These are phyloP conservation scores for Apiospora pterosperma DNA, from an alignment of 2,329 filamentous ascomycete species.

Conservation along the genomic window DNA sequence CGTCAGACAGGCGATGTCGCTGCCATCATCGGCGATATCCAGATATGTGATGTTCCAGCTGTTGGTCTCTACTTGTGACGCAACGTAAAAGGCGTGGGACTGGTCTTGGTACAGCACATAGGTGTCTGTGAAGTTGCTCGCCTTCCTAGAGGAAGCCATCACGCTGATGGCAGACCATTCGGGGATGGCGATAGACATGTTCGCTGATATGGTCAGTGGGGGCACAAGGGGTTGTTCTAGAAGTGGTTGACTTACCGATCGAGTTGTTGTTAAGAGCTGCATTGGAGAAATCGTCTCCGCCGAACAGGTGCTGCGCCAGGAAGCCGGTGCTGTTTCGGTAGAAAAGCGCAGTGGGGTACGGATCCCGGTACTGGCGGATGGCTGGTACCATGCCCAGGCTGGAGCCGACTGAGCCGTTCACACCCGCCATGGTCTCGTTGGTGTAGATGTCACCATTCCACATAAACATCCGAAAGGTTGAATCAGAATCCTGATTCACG, in stretches of 20 bases:
- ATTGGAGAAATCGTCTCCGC: background rate
- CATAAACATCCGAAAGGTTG: constrained; percentile 12
- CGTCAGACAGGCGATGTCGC: constrained; percentile 17
- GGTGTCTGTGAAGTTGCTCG: constrained; percentile 15
- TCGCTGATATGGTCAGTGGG: background rate
- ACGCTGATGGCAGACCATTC: constrained; percentile 16
- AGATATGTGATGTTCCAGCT: constrained; percentile 16
- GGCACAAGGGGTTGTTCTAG: background rate
- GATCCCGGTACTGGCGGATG: background rate
- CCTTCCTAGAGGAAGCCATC: constrained; percentile 12
- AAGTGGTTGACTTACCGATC: background rate
- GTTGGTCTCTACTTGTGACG: constrained; percentile 13
- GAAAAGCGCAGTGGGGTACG: constrained; percentile 3
- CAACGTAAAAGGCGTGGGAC: constrained; percentile 13
- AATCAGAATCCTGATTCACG: constrained; percentile 12
- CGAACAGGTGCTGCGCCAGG: constrained; percentile 2
- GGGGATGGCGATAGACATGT: constrained; percentile 9
- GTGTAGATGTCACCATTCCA: constrained; percentile 9
- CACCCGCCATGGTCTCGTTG: constrained; percentile 12
- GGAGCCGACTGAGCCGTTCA: constrained; percentile 1
- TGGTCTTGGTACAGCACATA: constrained; percentile 21
- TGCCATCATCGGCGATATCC: constrained; percentile 14
- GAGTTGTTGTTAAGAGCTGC: background rate
- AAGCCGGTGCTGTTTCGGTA: constrained; percentile 2
- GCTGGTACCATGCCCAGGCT: background rate